Conservation (phyloP, 768 basidiomycete genomes). For the Panaeolus cyanescens region DNA sequence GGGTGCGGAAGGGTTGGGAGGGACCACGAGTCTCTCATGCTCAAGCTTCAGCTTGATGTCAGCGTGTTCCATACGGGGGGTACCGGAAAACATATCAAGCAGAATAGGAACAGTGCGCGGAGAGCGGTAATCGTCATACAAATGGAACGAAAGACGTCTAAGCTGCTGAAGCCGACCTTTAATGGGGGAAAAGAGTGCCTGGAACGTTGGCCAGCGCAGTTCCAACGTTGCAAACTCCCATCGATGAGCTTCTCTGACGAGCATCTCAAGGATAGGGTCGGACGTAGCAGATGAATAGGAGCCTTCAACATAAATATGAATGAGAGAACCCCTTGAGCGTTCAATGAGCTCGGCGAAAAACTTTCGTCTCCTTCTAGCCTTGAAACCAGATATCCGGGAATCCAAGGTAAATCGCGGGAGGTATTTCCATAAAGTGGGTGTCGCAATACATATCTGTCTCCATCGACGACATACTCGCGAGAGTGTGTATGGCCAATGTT, state of each 20-base stretch:
- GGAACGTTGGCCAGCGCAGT: not conserved
- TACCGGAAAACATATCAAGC: not conserved
- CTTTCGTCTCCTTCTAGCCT: not conserved
- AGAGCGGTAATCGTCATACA: not conserved
- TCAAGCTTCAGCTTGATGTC: not conserved
- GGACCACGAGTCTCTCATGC: not conserved
- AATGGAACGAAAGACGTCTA: not conserved
- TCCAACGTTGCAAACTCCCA: conserved; percentile 9
- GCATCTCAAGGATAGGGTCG: conserved; percentile 11
- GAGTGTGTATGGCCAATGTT: conserved; percentile 4
- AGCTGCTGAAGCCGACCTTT: not conserved
- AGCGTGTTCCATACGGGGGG: not conserved
- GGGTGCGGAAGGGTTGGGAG: not conserved
- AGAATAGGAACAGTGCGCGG: not conserved
- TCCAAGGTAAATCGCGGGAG: conserved; percentile 6
- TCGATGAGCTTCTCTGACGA: conserved; percentile 9
- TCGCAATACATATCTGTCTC: conserved; percentile 5
- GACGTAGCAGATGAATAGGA: not conserved
- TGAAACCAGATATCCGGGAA: not conserved
- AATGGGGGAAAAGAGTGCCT: not conserved
- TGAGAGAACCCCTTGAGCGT: conserved; percentile 8
- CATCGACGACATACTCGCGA: conserved; percentile 9
- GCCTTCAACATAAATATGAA: conserved; percentile 6
- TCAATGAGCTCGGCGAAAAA: conserved; percentile 5
- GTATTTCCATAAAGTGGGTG: conserved; percentile 7